phyloP scores from a whole-genome alignment of 225 moss, liverwort and hornwort species.

The Anthoceros angustus region DNA sequence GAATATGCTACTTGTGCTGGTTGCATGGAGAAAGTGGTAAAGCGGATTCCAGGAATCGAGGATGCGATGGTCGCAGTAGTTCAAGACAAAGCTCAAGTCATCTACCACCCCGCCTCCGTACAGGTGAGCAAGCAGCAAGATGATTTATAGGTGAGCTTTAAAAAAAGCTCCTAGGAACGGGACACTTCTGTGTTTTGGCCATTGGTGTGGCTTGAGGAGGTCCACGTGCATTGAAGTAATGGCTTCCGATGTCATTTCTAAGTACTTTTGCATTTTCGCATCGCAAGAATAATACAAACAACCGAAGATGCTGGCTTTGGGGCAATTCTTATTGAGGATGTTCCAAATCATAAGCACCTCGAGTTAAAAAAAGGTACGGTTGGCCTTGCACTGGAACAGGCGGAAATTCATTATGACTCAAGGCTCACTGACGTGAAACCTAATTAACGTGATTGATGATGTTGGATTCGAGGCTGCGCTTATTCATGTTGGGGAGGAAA shows the following conservation, averaged over 20 bases:
- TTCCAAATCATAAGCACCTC: constrained; percentile 23
- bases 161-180: no score
- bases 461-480: constrained; percentile 75
- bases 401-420: constrained; percentile 69
- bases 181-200: no score
- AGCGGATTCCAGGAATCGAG: constrained; percentile 47
- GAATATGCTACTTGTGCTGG: constrained; percentile 83
- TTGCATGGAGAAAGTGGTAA: constrained; percentile 64
- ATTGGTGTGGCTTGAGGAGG: no score
- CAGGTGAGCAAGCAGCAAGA: no score
- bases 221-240: no score
- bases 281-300: no score
- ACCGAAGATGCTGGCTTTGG: no score
- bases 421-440: constrained; percentile 30
- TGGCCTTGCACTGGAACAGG: constrained; percentile 49
- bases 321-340: constrained; percentile 28
- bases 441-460: constrained; percentile 59
- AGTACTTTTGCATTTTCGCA: no score
- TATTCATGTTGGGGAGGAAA: constrained; percentile 41
- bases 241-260: no score
- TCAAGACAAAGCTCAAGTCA: no score
- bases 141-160: no score
- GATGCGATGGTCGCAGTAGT: constrained; percentile 63
- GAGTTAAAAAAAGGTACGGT: constrained; percentile 50
- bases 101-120: constrained; percentile 28